Percentiles rank a stretch among this genome's conserved stretches.
Conservation (phyloP, 805 yeast species). For the Teunomyces gatunensis region DNA sequence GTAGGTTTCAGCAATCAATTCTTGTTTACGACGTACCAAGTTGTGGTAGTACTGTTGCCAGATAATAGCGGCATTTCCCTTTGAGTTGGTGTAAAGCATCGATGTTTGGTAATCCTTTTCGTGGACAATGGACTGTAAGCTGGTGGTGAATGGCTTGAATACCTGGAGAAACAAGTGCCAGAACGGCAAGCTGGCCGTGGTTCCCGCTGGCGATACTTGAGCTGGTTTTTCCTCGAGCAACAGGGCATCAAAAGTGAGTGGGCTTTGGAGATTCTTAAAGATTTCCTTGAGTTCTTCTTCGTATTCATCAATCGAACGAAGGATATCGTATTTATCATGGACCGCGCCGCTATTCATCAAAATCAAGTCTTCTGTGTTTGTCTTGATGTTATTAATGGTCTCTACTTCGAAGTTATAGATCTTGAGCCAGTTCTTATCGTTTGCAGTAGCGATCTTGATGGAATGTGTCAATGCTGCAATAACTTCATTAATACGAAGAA, state of each 20-base stretch:
- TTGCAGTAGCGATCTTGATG: constrained; percentile 22
- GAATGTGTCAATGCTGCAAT: constrained; percentile 22
- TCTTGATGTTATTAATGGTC: constrained; percentile 29
- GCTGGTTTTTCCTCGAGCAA: constrained; percentile 11
- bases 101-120: constrained; percentile 30
- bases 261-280: constrained; percentile 30
- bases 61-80: constrained; percentile 24
- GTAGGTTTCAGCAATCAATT: constrained; percentile 24
- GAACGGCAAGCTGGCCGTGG: constrained; percentile 17
- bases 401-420: constrained; percentile 34
- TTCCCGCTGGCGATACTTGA: neutral
- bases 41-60: constrained; percentile 35
- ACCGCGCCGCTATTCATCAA: constrained; percentile 9
- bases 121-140: constrained; percentile 22
- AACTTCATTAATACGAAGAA: constrained; percentile 27
- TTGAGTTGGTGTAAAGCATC: constrained; percentile 18
- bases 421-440: constrained; percentile 33
- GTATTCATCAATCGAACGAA: constrained; percentile 21
- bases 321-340: constrained; percentile 14
- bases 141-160: constrained; percentile 19
- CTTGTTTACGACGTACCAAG: constrained; percentile 21
- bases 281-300: constrained; percentile 32
- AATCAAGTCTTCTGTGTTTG: constrained; percentile 30
- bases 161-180: constrained; percentile 19
- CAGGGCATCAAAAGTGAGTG: constrained; percentile 30